Evolutionary conservation across 2,329 filamentous ascomycete species (phyloP).

Genomic region (Pseudocercospora vitis): DNA sequence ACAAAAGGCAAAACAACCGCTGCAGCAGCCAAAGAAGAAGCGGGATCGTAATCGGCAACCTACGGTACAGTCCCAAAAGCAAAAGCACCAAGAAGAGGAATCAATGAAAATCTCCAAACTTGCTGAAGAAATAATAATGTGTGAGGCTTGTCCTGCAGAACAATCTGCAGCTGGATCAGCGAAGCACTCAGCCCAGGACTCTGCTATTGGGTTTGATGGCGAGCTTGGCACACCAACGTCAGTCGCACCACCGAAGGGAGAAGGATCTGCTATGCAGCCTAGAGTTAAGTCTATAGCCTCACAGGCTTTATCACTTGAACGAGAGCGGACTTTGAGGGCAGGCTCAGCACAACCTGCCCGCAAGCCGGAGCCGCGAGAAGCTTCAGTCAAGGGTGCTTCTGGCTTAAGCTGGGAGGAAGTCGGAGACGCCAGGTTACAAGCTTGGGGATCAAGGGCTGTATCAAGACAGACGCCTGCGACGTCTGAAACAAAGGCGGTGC

Average conservation of each 20-base stretch:
- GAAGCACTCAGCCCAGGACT: constrained; percentile 15
- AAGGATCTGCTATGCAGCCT: constrained; percentile 13
- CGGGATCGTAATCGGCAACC: constrained; percentile 11
- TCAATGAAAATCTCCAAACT: constrained; percentile 10
- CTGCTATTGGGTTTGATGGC: constrained; percentile 6
- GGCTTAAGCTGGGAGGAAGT: background rate
- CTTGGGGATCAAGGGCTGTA: too few species aligned
- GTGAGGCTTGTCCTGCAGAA: constrained; percentile 24
- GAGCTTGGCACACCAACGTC: background rate
- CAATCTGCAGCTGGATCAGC: background rate
- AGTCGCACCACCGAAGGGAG: constrained; percentile 2
- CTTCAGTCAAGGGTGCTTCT: background rate
- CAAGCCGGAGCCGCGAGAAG: background rate
- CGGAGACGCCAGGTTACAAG: background rate
- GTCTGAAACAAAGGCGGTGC: too few species aligned
- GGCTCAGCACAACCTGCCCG: background rate
- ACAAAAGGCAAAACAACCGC: constrained; percentile 6
- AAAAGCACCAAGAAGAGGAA: background rate
- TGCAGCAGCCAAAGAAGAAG: constrained; percentile 6
- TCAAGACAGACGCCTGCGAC: too few species aligned
- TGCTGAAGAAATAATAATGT: constrained; percentile 27
- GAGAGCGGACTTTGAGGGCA: background rate
- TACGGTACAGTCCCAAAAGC: constrained; percentile 13
- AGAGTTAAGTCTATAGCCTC: constrained; percentile 16
- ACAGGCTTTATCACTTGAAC: background rate